Conservation (phyloP, 805 yeast genomes). For the Candida awuae region DNA sequence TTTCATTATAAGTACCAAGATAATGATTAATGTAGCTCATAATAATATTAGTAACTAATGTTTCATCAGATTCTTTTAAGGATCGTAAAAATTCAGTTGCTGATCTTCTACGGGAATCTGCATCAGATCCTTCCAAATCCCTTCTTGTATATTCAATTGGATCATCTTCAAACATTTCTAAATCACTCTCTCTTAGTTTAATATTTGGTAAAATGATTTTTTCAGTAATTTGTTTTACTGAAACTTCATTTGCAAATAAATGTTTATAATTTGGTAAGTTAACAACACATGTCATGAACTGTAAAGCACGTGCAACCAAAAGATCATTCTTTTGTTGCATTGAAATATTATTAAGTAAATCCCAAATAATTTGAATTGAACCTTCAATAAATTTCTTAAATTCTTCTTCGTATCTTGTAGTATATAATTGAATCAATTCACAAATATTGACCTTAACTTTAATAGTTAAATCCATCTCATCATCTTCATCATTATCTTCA, state of each 20-base stretch:
- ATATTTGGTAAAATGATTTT: constrained; percentile 86
- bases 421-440: constrained; percentile 77
- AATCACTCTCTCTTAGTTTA: constrained; percentile 76
- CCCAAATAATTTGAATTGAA: constrained; percentile 81
- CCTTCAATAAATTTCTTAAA: constrained; percentile 69
- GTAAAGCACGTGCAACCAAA: constrained; percentile 69
- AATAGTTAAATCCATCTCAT: constrained; percentile 60
- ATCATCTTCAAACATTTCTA: constrained; percentile 92
- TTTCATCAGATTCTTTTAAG: constrained; percentile 70
- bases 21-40: constrained; percentile 64
- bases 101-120: constrained; percentile 85
- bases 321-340: constrained; percentile 74
- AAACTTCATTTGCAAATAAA: constrained; percentile 52
- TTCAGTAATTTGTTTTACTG: constrained; percentile 68
- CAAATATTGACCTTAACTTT: constrained; percentile 74
- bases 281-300: constrained; percentile 76
- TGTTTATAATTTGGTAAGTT: constrained; percentile 58
- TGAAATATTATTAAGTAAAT: constrained; percentile 56
- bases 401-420: constrained; percentile 87
- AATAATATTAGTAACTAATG: constrained; percentile 64
- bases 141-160: constrained; percentile 89
- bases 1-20: constrained; percentile 42
- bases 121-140: constrained; percentile 91
- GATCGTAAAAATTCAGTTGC: constrained; percentile 90
- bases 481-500: constrained; percentile 54